Conservation (phyloP, 2,329 filamentous ascomycete genomes). For the Aspergillus sp. region DNA sequence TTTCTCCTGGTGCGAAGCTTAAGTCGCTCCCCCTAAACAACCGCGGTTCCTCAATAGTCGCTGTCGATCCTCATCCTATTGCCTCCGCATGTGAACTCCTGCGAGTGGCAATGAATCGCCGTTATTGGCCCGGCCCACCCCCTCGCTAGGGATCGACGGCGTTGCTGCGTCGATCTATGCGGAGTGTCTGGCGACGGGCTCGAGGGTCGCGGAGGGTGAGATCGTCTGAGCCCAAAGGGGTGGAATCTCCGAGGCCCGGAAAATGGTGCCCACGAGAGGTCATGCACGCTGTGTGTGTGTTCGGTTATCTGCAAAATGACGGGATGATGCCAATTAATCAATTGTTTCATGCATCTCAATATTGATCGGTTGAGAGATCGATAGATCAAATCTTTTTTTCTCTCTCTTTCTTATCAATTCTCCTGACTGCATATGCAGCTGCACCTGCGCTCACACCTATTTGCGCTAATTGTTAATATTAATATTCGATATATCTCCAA, state of each 20-base stretch:
- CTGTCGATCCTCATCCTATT: constrained; percentile 14
- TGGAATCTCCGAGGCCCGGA: neutral
- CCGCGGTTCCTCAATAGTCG: constrained; percentile 18
- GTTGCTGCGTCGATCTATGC: constrained; percentile 8
- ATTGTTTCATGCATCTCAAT: neutral
- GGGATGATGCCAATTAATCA: neutral
- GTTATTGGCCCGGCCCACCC: constrained; percentile 4
- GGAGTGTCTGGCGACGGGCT: constrained; percentile 1
- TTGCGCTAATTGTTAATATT: neutral
- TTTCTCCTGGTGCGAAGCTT: constrained; percentile 1
- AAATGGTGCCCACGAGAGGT: neutral
- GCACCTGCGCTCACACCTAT: too few species aligned
- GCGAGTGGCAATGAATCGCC: neutral
- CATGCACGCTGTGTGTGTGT: neutral
- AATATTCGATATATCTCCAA: neutral
- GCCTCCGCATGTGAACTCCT: constrained; percentile 15
- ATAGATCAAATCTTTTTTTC: neutral
- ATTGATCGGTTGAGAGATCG: neutral
- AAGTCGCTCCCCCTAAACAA: constrained; percentile 9
- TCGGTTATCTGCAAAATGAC: neutral
- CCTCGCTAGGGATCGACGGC: constrained; percentile 9
- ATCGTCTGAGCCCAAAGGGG: neutral
- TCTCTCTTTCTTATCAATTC: neutral
- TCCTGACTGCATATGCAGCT: neutral
- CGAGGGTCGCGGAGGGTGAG: neutral